Evolutionary conservation across 164 flowering plant species (phyloP).

Genomic region (Vitis amurensis): DNA sequence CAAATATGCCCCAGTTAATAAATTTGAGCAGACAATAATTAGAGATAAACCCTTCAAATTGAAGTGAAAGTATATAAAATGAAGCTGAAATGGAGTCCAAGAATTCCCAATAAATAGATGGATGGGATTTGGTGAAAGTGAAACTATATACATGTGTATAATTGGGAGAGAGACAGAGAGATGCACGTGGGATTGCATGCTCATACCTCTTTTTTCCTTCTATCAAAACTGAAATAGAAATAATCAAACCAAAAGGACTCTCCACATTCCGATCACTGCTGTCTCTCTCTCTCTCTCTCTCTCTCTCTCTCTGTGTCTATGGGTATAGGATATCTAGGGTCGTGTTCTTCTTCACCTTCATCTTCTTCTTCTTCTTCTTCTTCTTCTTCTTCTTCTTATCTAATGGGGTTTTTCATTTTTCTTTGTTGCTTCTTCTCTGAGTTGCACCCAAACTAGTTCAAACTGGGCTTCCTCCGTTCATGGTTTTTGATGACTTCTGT

Average conservation of each 20-base stretch:
- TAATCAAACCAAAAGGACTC: slow-evolving; percentile 2
- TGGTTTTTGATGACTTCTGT: no score
- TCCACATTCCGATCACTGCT: slow-evolving; percentile 4
- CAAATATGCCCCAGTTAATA: no score
- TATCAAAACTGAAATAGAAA: slow-evolving; percentile 12
- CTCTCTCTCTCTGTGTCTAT: slow-evolving; percentile 6
- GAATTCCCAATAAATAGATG: no score
- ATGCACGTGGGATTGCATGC: slow-evolving; percentile 52
- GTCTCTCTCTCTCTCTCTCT: slow-evolving; percentile 9
- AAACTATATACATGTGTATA: background rate
- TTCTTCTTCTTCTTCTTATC: background rate
- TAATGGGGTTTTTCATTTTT: no score
- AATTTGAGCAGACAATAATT: no score
- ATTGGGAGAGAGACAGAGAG: slow-evolving; percentile 13
- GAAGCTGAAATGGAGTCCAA: background rate
- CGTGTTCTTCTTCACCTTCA: background rate
- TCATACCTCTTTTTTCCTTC: slow-evolving; percentile 19
- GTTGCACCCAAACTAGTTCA: no score
- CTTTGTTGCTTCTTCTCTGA: no score
- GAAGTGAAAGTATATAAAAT: no score
- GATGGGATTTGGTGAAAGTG: no score
- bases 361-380: background rate
- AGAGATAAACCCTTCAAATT: no score
- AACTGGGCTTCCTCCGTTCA: no score
- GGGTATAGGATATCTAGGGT: background rate